These are phyloP conservation scores for Choanephora cucurbitarum DNA, from an alignment of 371 early-diverging fungal species.

Conservation along the genomic window DNA sequence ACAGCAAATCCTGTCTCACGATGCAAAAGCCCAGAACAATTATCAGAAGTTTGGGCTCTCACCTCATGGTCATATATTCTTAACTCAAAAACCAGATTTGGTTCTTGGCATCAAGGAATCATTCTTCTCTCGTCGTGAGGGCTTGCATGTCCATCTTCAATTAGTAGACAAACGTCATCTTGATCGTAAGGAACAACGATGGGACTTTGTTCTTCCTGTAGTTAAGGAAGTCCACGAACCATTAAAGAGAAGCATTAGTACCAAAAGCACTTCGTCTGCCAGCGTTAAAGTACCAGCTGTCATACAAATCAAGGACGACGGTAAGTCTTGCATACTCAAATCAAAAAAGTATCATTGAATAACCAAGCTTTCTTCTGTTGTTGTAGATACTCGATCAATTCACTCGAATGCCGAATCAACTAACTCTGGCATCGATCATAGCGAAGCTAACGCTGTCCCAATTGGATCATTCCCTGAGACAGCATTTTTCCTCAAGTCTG, in stretches of 20 bases:
- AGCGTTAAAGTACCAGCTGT: slow-evolving; percentile 17
- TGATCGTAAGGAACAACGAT: slow-evolving; percentile 48
- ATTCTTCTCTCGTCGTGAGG: slow-evolving; percentile 50
- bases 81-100: slow-evolving; percentile 40
- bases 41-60: slow-evolving; percentile 41
- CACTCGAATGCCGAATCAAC: slow-evolving; percentile 30
- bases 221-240: slow-evolving; percentile 21
- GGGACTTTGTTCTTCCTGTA: slow-evolving; percentile 48
- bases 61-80: slow-evolving; percentile 46
- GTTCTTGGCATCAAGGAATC: slow-evolving; percentile 58
- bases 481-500: slow-evolving; percentile 45
- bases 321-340: slow-evolving; percentile 27
- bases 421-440: slow-evolving; percentile 38
- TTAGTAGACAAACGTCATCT: slow-evolving; percentile 38
- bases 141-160: slow-evolving; percentile 50
- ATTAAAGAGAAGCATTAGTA: slow-evolving; percentile 16
- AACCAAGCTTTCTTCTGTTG: background rate
- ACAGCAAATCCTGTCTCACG: slow-evolving; percentile 40
- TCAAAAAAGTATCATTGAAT: background rate
- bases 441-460: slow-evolving; percentile 24
- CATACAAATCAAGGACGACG: slow-evolving; percentile 45
- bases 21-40: slow-evolving; percentile 25
- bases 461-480: slow-evolving; percentile 43
- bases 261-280: slow-evolving; percentile 16
- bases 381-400: slow-evolving; percentile 39